phyloP scores from a whole-genome alignment of 2,329 filamentous ascomycete genomes.

The Elsinoe australis region DNA sequence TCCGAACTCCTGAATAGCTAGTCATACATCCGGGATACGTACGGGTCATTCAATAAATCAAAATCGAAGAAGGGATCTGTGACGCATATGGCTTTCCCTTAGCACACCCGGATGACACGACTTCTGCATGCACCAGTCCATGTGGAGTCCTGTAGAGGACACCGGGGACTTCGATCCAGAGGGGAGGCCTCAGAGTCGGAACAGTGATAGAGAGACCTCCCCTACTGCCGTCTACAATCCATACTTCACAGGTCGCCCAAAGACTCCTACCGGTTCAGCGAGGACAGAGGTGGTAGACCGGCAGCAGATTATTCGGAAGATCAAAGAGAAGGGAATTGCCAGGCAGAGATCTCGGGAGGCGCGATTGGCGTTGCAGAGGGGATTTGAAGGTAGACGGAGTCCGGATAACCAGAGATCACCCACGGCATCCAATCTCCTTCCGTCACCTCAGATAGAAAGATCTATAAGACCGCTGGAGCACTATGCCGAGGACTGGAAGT shows the following conservation, averaged over 20 bases:
- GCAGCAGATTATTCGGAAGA: conserved; percentile 70
- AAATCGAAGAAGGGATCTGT: neutral
- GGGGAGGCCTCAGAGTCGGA: conserved; percentile 20
- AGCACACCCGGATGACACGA: neutral
- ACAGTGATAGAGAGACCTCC: conserved; percentile 19
- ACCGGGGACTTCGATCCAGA: conserved; percentile 21
- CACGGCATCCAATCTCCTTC: conserved; percentile 11
- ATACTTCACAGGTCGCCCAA: conserved; percentile 30
- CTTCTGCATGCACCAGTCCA: neutral
- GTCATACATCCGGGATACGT: no score
- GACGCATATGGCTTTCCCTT: conserved; percentile 1
- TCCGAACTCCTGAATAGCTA: no score
- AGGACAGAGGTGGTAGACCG: conserved; percentile 46
- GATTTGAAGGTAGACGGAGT: neutral
- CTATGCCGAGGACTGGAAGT: conserved; percentile 23
- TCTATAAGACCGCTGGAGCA: conserved; percentile 19
- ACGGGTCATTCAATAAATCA: no score
- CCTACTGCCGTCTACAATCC: conserved; percentile 28
- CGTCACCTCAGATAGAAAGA: conserved; percentile 20
- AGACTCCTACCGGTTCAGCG: conserved; percentile 27
- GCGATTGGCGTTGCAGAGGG: neutral
- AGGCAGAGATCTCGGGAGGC: conserved; percentile 14
- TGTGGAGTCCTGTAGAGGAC: neutral
- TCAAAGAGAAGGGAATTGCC: conserved; percentile 50
- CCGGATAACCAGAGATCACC: neutral